phyloP scores from a whole-genome alignment of 306 rosid species.

The Trifolium pratense region DNA sequence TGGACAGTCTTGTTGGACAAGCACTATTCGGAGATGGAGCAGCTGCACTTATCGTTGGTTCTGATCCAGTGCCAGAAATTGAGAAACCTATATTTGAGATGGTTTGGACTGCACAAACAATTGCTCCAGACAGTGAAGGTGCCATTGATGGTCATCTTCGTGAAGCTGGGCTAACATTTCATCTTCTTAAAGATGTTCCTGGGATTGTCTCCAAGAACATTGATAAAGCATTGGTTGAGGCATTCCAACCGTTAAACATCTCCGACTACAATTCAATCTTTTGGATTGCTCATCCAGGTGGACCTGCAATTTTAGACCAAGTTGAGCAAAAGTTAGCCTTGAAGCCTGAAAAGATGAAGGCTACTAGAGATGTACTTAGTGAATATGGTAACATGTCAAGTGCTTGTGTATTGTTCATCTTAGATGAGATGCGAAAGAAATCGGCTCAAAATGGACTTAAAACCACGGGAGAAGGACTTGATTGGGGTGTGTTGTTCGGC shows the following conservation, averaged over 20 bases:
- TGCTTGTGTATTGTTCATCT: background rate
- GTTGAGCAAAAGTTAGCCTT: background rate
- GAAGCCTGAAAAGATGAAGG: background rate
- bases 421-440: constrained; percentile 58
- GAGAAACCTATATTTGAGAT: no score
- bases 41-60: no score
- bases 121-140: no score
- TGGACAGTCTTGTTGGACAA: no score
- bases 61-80: no score
- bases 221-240: background rate
- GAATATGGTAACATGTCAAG: constrained; percentile 64
- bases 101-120: no score
- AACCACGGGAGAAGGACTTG: constrained; percentile 39
- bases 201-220: background rate
- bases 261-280: background rate
- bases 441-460: constrained; percentile 51
- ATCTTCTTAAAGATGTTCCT: constrained; percentile 38
- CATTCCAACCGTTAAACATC: background rate
- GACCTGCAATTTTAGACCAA: constrained; percentile 5
- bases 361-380: constrained; percentile 40
- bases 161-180: constrained; percentile 31
- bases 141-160: no score
- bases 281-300: background rate
- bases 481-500: background rate
- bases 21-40: no score